Base-by-base conservation (phyloP, 2,329 filamentous ascomycete genomes). In the Colletotrichum sp. region DNA sequence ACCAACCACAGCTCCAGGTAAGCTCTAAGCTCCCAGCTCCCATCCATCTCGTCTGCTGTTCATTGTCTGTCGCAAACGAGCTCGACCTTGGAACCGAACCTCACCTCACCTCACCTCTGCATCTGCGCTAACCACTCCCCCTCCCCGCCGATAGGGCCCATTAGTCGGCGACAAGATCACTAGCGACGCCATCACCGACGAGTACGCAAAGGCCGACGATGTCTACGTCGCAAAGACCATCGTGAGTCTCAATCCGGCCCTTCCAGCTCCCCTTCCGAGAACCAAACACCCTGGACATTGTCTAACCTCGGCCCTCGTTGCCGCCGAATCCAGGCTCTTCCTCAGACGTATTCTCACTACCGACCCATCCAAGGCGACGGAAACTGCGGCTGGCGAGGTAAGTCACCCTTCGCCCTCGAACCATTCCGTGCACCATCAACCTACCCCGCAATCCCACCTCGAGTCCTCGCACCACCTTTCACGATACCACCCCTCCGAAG, bases 341-440 rank as follows among this genome's bases (percentile, higher is more conserved):
- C 96, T 8, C 90, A 93, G 80, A 95, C 94, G 72, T 98, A 98
- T 84, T 94, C 95, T 25, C 93, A 96, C 83, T 98, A 96, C 82
- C 95, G 97, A 71, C 93, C 93, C 13, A 92, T 98, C 83, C 93
- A 94, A 84, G 96, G 97, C 69, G 96, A 98, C 86, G 97, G 97
- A 75, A 97, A 98, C 83, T 98, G 97, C 86, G 97, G 96, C 81
- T 98, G 97, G 96, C 92, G 96, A 93, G 97, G 96, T 98, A 89
- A 88, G 93, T 87, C 78, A 78, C 68, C 52, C 56, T 68, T 65
- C 36, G 61, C 55, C 25, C 25, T 43, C 43, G 27, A 34, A 34
- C 62, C 52, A 28, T 58, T 27, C 36, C 48, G 34, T 48, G 67
- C 61, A 39, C 66, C 15, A 34, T 8, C 30, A 30, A n/a, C 62